Evolutionary conservation across 352 stramenopile genomes (phyloP).

Genomic region (Hyaloperonospora arabidopsidis): DNA sequence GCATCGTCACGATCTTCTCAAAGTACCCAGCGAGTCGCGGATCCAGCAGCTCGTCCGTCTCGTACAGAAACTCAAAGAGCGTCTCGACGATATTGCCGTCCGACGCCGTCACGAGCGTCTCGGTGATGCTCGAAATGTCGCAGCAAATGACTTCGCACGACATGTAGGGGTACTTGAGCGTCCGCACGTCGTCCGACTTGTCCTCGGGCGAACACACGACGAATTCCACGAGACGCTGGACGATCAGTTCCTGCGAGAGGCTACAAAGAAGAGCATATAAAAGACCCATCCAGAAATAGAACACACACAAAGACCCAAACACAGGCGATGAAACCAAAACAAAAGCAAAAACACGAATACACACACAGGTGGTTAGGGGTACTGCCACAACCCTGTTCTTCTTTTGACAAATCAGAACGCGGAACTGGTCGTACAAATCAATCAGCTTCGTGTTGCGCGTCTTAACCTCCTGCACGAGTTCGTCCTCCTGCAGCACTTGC

Average conservation of each 20-base stretch:
- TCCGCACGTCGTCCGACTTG: conserved; percentile 45
- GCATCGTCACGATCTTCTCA: conserved; percentile 90
- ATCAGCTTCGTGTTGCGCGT: conserved; percentile 92
- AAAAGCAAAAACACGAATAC: not conserved
- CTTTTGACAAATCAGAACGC: no score
- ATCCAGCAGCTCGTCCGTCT: conserved; percentile 82
- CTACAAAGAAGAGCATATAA: conserved; percentile 18
- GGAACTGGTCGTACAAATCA: conserved; percentile 73
- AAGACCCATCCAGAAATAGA: not conserved
- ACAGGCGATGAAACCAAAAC: not conserved
- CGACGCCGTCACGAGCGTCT: conserved; percentile 70
- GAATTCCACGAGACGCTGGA: conserved; percentile 77
- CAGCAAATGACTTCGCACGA: conserved; percentile 96
- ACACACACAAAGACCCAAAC: not conserved
- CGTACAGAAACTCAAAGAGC: conserved; percentile 89
- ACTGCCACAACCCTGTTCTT: no score
- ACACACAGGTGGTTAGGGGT: not conserved
- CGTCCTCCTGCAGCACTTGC: conserved; percentile 93
- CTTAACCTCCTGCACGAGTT: conserved; percentile 96
- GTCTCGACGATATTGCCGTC: conserved; percentile 79
- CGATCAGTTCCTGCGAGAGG: conserved; percentile 54
- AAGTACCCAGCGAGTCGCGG: conserved; percentile 94
- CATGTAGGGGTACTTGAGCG: conserved; percentile 95
- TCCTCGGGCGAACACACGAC: conserved; percentile 51
- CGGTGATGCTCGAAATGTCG: conserved; percentile 90